Evolutionary conservation across 108 stramenopile species (phyloP).

Genomic region (Cylindrotheca fusiformis): DNA sequence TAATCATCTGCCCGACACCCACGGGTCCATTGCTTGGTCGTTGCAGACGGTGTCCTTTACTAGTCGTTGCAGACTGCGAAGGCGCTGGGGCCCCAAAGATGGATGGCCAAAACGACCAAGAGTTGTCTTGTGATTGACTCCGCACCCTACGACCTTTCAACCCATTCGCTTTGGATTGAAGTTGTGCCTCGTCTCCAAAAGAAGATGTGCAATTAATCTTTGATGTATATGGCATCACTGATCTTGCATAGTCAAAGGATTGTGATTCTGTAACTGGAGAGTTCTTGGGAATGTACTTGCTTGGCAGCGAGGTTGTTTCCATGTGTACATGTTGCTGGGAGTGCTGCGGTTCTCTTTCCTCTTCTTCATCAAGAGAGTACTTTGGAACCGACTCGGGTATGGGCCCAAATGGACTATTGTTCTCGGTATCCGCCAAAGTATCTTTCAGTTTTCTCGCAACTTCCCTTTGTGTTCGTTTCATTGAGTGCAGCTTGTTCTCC

Average conservation of each 20-base stretch:
- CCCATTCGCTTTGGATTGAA: neutral
- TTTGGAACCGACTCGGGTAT: conserved; percentile 5
- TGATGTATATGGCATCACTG: neutral
- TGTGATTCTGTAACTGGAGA: neutral
- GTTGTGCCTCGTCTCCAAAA: neutral
- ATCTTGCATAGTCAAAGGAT: conserved; percentile 1
- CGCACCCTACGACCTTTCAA: neutral
- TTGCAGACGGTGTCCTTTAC: neutral
- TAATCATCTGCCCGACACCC: neutral
- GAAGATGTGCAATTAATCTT: neutral
- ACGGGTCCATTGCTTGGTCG: neutral
- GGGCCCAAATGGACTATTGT: conserved; percentile 6
- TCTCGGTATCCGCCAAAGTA: neutral
- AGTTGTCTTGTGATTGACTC: neutral
- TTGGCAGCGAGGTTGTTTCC: neutral
- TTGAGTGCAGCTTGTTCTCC: neutral
- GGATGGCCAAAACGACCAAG: neutral
- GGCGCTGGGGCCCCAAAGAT: neutral
- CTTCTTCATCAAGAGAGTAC: neutral
- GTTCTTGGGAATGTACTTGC: neutral
- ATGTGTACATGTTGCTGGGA: neutral
- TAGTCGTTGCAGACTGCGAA: neutral
- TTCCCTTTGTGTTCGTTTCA: neutral
- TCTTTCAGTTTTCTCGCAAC: neutral
- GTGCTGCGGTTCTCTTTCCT: neutral